Conservation (phyloP, 148 eudicot species). For the Vaccinium corymbosum region DNA sequence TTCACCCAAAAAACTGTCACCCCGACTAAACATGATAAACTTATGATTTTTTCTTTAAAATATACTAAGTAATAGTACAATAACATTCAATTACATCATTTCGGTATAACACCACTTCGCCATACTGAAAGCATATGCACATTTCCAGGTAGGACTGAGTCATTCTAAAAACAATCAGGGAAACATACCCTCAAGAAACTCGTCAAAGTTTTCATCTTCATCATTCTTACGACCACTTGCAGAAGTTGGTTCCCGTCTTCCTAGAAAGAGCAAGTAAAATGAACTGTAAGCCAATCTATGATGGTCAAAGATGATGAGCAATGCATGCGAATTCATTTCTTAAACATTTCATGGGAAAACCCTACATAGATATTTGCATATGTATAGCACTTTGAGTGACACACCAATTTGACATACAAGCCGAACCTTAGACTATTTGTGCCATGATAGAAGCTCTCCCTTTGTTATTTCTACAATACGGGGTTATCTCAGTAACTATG, state of each 20-base stretch:
- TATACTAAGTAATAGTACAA: not conserved
- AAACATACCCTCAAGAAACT: constrained; percentile 80
- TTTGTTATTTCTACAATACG: too few species aligned
- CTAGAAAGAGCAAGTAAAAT: constrained; percentile 20
- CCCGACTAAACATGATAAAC: not conserved
- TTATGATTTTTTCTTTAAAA: not conserved
- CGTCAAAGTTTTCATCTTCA: constrained; percentile 57
- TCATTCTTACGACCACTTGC: constrained; percentile 21
- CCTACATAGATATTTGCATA: not conserved
- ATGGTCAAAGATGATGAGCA: not conserved
- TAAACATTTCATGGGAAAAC: not conserved
- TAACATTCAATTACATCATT: not conserved
- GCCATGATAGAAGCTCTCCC: not conserved
- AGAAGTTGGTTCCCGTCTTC: constrained; percentile 29
- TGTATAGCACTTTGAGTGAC: not conserved
- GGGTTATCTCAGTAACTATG: too few species aligned
- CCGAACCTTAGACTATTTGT: not conserved
- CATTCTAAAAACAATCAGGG: constrained; percentile 32
- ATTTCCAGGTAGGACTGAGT: not conserved
- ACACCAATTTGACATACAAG: not conserved
- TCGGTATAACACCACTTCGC: not conserved
- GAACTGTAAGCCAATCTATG: not conserved
- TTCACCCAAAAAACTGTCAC: not conserved
- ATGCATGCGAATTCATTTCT: not conserved
- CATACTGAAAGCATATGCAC: too few species aligned